These are phyloP conservation scores for Beauveria sp. DNA, from an alignment of 2,329 filamentous ascomycete species.

Conservation along the genomic window DNA sequence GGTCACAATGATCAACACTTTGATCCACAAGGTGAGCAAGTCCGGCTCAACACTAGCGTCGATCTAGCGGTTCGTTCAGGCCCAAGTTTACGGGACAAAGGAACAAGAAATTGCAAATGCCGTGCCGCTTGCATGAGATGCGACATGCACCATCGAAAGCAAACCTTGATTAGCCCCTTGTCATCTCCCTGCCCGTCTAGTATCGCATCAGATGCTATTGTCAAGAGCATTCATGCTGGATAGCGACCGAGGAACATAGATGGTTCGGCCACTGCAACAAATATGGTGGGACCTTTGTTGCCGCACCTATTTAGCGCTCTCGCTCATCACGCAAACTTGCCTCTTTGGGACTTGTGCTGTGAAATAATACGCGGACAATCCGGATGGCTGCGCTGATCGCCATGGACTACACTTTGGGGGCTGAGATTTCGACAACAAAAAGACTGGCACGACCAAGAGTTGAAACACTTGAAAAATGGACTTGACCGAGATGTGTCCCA, in stretches of 20 bases:
- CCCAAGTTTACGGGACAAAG: no score
- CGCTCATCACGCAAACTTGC: not conserved
- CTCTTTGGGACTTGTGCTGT: not conserved
- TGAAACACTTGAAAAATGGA: no score
- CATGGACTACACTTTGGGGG: not conserved
- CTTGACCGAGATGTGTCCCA: no score
- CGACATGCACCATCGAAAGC: not conserved
- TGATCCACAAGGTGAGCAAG: not conserved
- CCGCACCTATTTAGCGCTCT: no score
- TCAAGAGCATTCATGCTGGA: no score
- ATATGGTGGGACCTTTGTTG: no score
- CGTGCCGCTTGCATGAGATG: not conserved
- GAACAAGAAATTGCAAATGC: not conserved
- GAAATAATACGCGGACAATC: not conserved
- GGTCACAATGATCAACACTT: not conserved
- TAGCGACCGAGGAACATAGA: not conserved
- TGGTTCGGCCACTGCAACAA: no score
- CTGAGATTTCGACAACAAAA: not conserved
- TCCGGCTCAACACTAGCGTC: not conserved
- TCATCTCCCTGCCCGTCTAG: no score
- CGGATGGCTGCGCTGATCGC: not conserved
- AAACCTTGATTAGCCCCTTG: no score
- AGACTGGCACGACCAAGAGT: no score
- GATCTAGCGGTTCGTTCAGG: not conserved
- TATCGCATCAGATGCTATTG: no score